Percentiles rank a stretch among this genome's conserved stretches.
Conservation (phyloP, 768 basidiomycete genomes). For the Panaeolus cyanescens region DNA sequence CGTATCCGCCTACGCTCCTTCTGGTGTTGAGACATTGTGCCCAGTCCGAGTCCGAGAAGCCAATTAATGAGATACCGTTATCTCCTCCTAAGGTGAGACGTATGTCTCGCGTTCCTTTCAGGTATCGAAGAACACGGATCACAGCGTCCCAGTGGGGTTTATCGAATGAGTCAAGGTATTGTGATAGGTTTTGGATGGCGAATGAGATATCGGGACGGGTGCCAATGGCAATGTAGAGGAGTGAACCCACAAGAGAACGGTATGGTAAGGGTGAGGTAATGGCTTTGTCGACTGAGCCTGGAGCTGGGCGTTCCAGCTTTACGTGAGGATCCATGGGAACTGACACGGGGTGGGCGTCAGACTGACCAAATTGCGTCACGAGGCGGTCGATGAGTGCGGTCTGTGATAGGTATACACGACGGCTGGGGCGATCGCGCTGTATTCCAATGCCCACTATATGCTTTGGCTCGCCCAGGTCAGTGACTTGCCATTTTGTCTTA, state of each 20-base stretch:
- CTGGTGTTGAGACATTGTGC: constrained; percentile 17
- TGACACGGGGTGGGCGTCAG: constrained; percentile 13
- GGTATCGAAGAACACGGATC: constrained; percentile 13
- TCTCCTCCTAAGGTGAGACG: no score
- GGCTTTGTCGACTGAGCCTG: background rate
- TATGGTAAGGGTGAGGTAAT: constrained; percentile 24
- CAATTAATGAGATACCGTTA: no score
- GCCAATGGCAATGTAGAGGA: background rate
- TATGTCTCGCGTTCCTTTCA: constrained; percentile 13
- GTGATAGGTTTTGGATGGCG: constrained; percentile 8
- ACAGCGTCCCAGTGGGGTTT: constrained; percentile 24
- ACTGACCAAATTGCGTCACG: constrained; percentile 24
- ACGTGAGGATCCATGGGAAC: constrained; percentile 30
- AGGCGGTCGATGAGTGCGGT: constrained; percentile 26
- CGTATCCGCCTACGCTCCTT: constrained; percentile 32
- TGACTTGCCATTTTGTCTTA: constrained; percentile 26
- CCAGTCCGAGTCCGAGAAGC: constrained; percentile 24
- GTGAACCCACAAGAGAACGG: constrained; percentile 13
- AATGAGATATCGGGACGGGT: no score
- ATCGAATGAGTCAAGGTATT: constrained; percentile 24
- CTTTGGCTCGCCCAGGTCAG: constrained; percentile 27
- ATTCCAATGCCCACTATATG: constrained; percentile 32
- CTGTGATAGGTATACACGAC: constrained; percentile 14
- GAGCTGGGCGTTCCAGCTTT: constrained; percentile 15
- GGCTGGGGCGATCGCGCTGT: constrained; percentile 10